Conservation (phyloP, 2,329 filamentous ascomycete species). For the Verticillium zaregamsianum region DNA sequence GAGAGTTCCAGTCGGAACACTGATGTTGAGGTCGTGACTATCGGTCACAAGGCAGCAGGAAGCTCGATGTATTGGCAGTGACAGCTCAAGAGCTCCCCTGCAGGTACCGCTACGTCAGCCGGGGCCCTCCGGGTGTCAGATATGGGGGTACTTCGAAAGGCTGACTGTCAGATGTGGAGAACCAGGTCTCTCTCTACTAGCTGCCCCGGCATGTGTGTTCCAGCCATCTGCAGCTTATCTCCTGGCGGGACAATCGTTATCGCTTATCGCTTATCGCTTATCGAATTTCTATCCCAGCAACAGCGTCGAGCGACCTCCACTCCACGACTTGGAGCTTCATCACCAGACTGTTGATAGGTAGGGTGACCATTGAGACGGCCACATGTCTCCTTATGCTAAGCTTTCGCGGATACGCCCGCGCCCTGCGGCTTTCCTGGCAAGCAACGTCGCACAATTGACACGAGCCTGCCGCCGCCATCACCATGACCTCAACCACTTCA, state of each 20-base stretch:
- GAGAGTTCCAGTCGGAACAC: background rate
- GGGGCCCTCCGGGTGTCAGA: too few species aligned
- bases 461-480: background rate
- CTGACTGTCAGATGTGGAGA: too few species aligned
- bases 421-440: background rate
- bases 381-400: constrained; percentile 13
- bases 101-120: background rate
- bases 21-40: background rate
- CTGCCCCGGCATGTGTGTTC: background rate
- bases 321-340: background rate
- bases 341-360: background rate
- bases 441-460: background rate
- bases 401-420: constrained; percentile 9
- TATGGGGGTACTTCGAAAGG: too few species aligned
- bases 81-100: background rate
- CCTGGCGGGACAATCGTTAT: background rate
- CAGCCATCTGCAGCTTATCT: background rate
- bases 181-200: too few species aligned
- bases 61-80: too few species aligned
- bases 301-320: too few species aligned
- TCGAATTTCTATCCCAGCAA: background rate
- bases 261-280: background rate
- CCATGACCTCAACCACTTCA: constrained; percentile 12
- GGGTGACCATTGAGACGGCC: background rate
- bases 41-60: background rate